Percentiles rank a stretch among this genome's conserved stretches.
phyloP scores from a whole-genome alignment of 2,329 filamentous ascomycete genomes.

The Diaporthe sp. region DNA sequence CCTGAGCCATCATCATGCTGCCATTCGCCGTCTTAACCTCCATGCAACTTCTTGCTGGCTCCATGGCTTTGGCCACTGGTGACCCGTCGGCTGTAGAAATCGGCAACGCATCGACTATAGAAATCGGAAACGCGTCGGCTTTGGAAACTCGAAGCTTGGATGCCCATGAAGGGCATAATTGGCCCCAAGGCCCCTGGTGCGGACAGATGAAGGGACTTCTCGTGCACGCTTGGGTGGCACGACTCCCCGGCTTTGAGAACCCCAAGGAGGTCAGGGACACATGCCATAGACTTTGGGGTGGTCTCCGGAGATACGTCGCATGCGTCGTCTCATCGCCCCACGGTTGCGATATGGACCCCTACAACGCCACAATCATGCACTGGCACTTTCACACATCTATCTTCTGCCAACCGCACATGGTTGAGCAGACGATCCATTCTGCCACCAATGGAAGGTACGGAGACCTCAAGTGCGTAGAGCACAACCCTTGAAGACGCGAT shows the following conservation, averaged over 20 bases:
- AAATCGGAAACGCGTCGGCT: no score
- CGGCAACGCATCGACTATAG: neutral
- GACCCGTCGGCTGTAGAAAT: neutral
- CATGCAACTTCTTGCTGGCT: neutral
- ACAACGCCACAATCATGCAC: neutral
- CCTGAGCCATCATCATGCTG: neutral
- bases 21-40: neutral
- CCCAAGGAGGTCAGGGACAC: neutral
- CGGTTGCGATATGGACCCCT: neutral
- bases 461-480: neutral
- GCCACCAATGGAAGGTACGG: neutral
- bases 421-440: neutral
- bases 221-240: neutral
- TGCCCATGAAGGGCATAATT: no score
- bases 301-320: neutral
- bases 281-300: neutral
- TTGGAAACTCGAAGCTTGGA: no score
- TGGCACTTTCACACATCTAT: neutral
- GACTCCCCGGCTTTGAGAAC: neutral
- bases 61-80: neutral
- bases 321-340: neutral
- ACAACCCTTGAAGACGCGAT: no score
- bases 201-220: neutral
- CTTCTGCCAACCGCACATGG: neutral
- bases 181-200: neutral